Evolutionary conservation across 202 grass and related monocot genomes (phyloP), one percentile per base, ranked within the genome.

Genomic region (Elaeis oleifera): DNA sequence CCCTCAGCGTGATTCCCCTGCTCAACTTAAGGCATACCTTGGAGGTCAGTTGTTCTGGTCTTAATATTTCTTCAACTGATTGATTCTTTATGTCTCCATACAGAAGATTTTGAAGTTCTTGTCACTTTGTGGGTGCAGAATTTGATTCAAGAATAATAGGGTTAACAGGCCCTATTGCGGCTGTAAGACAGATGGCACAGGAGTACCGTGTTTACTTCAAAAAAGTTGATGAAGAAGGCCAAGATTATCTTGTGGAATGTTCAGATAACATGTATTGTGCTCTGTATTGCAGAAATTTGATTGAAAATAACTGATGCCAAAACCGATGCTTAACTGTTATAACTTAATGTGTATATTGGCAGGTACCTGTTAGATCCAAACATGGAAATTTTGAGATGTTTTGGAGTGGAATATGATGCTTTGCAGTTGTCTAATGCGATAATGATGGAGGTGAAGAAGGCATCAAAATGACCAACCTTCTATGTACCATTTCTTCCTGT

Each of bases 331-430:
- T 11, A 44, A 44, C 36, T 13, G 11, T 44, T 31, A 31, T 6
- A 31, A 6, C 6, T 31, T 44, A 14, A 44, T 13, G 8, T 44
- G 36, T 44, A 13, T 14, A 13, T 44, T 78, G 70, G 50, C 75
- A 96, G 86, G 90, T 90, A 91, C 50, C 80, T 97, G 71, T 71
- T 91, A 71, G 92, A 97, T 85, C 84, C 87, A 51, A 91, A 81
- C 61, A 79, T 91, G 79, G 92, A 91, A 61, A 83, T 85, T 13
- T 84, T 88, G 60, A 81, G 92, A 71, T 85, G 75, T 72, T 91
- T 91, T 74, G 88, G 88, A 27, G 44, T 58, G 14, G 92, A 97
- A 71, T 97, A 97, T 67, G 53, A 91, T 75, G 56, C 84, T 18
- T 78, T 63, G 53, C 81, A 97, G 54, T 72, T 97, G 60, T 68